phyloP scores from a whole-genome alignment of 2,329 filamentous ascomycete species.

The Alternaria viburni region DNA sequence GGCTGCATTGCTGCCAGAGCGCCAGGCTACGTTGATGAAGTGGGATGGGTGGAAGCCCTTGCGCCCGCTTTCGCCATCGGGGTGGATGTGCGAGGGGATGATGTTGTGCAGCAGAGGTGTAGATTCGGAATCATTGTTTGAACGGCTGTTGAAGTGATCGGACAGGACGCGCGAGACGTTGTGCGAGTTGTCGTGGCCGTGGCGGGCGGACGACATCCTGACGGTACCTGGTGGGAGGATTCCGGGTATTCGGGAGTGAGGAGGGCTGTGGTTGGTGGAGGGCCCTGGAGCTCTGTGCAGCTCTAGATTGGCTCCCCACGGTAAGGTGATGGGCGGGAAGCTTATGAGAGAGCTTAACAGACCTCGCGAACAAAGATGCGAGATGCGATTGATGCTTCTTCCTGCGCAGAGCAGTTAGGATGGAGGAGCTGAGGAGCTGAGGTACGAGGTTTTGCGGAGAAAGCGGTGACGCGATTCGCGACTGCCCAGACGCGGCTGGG shows the following conservation, averaged over 20 bases:
- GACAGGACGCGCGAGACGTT: slow-evolving; percentile 11
- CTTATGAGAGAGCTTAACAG: no score
- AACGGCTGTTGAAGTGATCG: slow-evolving; percentile 16
- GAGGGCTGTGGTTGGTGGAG: background rate
- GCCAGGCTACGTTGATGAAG: slow-evolving; percentile 69
- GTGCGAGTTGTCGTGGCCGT: slow-evolving; percentile 15
- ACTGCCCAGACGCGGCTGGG: slow-evolving; percentile 6
- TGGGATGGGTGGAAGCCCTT: slow-evolving; percentile 66
- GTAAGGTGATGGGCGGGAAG: no score
- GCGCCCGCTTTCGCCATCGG: slow-evolving; percentile 71
- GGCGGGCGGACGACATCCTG: slow-evolving; percentile 11
- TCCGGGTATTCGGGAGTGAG: background rate
- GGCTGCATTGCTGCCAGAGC: slow-evolving; percentile 68
- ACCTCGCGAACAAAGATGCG: background rate
- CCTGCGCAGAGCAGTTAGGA: background rate
- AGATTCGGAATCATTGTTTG: slow-evolving; percentile 29
- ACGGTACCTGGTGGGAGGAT: background rate
- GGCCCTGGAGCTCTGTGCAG: background rate
- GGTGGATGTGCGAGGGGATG: slow-evolving; percentile 46
- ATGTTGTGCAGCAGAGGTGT: slow-evolving; percentile 41
- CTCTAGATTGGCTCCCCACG: background rate
- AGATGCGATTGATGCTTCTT: background rate
- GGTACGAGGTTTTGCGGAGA: background rate
- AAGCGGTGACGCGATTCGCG: slow-evolving; percentile 7
- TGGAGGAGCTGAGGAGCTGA: slow-evolving; percentile 4